Percentiles rank a stretch among this genome's conserved stretches.
Conservation (phyloP, 148 eudicot genomes). For the Rhododendron mucronatum region DNA sequence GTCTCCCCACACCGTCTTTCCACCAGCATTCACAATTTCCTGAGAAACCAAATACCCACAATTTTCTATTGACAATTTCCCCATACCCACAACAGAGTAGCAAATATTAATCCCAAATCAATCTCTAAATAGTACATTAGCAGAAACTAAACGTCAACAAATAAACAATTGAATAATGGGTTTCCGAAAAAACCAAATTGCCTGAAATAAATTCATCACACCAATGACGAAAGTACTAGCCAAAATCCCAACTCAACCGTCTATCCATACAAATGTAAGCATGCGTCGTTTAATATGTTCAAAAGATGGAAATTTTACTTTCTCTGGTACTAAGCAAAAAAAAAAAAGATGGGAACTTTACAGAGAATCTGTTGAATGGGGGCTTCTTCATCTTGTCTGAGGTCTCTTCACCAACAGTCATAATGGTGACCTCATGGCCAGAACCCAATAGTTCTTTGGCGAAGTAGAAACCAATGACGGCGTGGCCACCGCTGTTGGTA, state of each 20-base stretch:
- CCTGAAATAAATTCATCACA: neutral
- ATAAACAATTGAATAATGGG: neutral
- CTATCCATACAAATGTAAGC: neutral
- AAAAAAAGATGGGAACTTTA: slow-evolving; percentile 18
- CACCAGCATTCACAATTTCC: slow-evolving; percentile 88
- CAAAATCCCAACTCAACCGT: neutral
- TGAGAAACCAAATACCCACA: slow-evolving; percentile 21
- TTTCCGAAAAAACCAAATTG: neutral
- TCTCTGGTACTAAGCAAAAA: neutral
- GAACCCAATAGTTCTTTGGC: slow-evolving; percentile 78
- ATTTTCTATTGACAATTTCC: neutral
- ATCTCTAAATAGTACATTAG: neutral
- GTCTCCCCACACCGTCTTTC: slow-evolving; percentile 86
- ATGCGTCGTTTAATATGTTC: neutral
- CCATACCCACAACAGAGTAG: neutral
- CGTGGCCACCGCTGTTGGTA: slow-evolving; percentile 89
- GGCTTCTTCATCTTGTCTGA: slow-evolving; percentile 99
- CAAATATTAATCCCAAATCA: neutral
- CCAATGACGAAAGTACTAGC: neutral
- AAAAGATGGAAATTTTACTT: neutral
- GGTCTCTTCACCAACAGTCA: slow-evolving; percentile 82
- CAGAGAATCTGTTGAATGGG: slow-evolving; percentile 84
- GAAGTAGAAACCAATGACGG: slow-evolving; percentile 90
- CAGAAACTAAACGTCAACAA: neutral
- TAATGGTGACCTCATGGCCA: slow-evolving; percentile 77